phyloP scores from a whole-genome alignment of 208 protist species.

The Polymyxa betae region DNA sequence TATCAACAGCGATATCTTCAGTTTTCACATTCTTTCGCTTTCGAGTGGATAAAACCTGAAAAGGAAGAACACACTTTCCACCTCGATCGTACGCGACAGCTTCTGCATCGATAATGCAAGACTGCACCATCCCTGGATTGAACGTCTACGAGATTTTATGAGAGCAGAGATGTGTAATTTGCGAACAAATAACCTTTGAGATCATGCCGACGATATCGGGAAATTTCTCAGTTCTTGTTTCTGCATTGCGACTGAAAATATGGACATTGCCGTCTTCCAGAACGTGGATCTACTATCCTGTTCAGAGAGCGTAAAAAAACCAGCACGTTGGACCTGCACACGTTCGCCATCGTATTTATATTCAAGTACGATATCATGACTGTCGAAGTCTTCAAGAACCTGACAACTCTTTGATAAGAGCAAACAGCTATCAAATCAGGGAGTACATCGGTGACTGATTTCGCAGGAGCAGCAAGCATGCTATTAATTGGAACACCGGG shows the following conservation, averaged over 20 bases:
- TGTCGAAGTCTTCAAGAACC: too few relatives aligned
- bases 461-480: constrained; percentile 98
- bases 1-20: constrained; percentile 60
- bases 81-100: constrained; percentile 90
- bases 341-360: constrained; percentile 98
- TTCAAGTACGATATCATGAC: constrained; percentile 92
- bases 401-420: too few relatives aligned
- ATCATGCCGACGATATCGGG: constrained; percentile 50
- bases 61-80: constrained; percentile 74
- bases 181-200: background rate
- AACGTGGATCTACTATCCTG: too few relatives aligned
- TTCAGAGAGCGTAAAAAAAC: too few relatives aligned
- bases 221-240: constrained; percentile 95
- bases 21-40: constrained; percentile 61
- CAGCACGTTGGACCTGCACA: constrained; percentile 67
- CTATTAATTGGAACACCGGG: constrained; percentile 72
- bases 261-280: constrained; percentile 73
- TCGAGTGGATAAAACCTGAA: constrained; percentile 74
- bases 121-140: constrained; percentile 72
- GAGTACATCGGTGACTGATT: constrained; percentile 67
- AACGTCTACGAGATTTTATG: background rate
- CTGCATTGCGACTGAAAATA: constrained; percentile 96
- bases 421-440: too few relatives aligned
- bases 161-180: background rate
- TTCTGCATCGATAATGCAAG: constrained; percentile 98